Percentiles rank a stretch among this genome's conserved stretches.
phyloP scores from a whole-genome alignment of 2,329 filamentous ascomycete species.

The Hymenoscyphus occultus region DNA sequence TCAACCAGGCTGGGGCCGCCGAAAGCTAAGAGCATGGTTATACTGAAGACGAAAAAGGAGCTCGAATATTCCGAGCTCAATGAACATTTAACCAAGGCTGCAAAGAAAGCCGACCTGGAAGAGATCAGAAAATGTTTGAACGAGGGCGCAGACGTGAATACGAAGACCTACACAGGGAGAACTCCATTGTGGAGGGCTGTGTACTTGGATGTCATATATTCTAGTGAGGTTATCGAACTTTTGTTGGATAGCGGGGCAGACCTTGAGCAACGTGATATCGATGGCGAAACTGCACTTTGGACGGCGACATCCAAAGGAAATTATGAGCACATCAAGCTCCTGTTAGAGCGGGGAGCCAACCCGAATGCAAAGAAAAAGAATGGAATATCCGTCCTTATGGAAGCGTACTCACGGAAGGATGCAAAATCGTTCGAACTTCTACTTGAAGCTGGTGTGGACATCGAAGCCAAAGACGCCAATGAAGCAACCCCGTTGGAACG shows the following conservation, averaged over 20 bases:
- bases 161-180: background rate
- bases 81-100: background rate
- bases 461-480: background rate
- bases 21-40: background rate
- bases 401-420: background rate
- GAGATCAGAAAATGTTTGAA: background rate
- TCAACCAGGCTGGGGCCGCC: background rate
- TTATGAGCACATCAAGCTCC: background rate
- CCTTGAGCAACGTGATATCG: background rate
- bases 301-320: background rate
- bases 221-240: background rate
- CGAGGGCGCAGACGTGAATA: slow-evolving; percentile 2
- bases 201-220: background rate
- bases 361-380: background rate
- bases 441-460: slow-evolving; percentile 19
- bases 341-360: background rate
- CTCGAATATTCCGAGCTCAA: background rate
- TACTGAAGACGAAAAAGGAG: background rate
- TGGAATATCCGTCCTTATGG: background rate
- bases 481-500: background rate
- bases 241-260: background rate
- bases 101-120: background rate
- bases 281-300: slow-evolving; percentile 2
- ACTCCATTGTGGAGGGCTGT: background rate
- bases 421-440: background rate